Evolutionary conservation across 441 rosid genomes (phyloP), one percentile per base, ranked within the genome.

Genomic region (Populus tomentosa): DNA sequence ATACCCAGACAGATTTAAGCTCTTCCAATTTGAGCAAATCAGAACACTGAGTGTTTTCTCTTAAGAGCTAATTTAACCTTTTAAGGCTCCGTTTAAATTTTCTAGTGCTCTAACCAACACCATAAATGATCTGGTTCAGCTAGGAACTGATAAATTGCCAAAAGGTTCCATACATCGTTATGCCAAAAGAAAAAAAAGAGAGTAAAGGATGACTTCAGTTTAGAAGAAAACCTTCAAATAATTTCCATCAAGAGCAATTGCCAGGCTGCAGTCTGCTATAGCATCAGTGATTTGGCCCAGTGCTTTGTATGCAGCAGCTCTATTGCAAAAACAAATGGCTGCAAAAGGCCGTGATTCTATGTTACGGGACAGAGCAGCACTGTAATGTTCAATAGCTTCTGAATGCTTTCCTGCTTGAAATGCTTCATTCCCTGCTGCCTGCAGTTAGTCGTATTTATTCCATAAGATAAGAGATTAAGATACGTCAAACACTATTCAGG

Each of bases 261-360:
- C 97, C 71, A 95, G 89, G 88, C 92, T 94, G 92, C 99, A 95
- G 80, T 94, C 99, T 46, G 99, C 97, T 86, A 94, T 92, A 69
- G 98, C 98, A 82, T 94, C 98, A 36, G 89, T 88, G 32, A 89
- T 77, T 86, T 92, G 98, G 80, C 95, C 90, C 79, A 90, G 75
- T 40, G 94, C 89, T 77, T 92, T 95, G 86, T 89, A 89, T 9
- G 97, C 94, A 73, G 97, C 97, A 81, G 98, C 98, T 82, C 98
- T 97, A 85, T 95, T 95, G 84, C 97, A 95, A 80, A 91, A 94
- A 82, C 99, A 95, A 81, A 94, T 86, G 74, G 98, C 99, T 63
- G 95, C 92, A 84, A 91, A 94, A 72, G 95, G 93, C 64, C 92
- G 93, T 69, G 97, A 94, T 84, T 95, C 97, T 79, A 91, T 87